Evolutionary conservation across 768 basidiomycete species (phyloP).

Genomic region (Leccinum rimulosum): DNA sequence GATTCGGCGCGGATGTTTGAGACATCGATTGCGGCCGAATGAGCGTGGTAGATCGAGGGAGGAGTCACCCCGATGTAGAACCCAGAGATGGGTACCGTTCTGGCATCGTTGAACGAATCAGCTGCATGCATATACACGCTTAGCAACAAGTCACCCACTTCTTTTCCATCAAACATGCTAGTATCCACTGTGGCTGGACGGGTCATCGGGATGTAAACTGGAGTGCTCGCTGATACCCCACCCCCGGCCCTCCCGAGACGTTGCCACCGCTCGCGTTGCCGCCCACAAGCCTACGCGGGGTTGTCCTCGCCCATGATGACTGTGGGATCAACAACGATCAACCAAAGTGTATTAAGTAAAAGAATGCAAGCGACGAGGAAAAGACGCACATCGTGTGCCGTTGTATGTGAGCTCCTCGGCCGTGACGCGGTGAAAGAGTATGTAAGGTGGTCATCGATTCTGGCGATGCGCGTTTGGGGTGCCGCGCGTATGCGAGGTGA

Average conservation of each 20-base stretch:
- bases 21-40: constrained; percentile 3
- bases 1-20: too few species aligned
- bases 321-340: constrained; percentile 16
- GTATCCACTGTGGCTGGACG: constrained; percentile 91
- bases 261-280: constrained; percentile 55
- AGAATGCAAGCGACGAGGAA: too few species aligned
- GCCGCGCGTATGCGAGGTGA: constrained; percentile 35
- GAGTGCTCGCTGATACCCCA: constrained; percentile 90
- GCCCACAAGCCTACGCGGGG: constrained; percentile 80
- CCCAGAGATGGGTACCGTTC: constrained; percentile 83
- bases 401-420: constrained; percentile 81
- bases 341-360: too few species aligned
- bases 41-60: constrained; percentile 35
- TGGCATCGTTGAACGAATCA: constrained; percentile 24
- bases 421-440: constrained; percentile 83
- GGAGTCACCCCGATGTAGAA: constrained; percentile 77
- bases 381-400: constrained; percentile 74
- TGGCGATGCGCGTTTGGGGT: constrained; percentile 66
- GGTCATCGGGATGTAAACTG: constrained; percentile 93
- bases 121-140: neutral
- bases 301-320: constrained; percentile 87
- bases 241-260: constrained; percentile 61
- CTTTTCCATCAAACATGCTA: constrained; percentile 84
- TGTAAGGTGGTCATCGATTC: constrained; percentile 91
- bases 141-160: constrained; percentile 49